Conservation (phyloP, 2,329 filamentous ascomycete species). For the Ophiostoma triangulosporum region DNA sequence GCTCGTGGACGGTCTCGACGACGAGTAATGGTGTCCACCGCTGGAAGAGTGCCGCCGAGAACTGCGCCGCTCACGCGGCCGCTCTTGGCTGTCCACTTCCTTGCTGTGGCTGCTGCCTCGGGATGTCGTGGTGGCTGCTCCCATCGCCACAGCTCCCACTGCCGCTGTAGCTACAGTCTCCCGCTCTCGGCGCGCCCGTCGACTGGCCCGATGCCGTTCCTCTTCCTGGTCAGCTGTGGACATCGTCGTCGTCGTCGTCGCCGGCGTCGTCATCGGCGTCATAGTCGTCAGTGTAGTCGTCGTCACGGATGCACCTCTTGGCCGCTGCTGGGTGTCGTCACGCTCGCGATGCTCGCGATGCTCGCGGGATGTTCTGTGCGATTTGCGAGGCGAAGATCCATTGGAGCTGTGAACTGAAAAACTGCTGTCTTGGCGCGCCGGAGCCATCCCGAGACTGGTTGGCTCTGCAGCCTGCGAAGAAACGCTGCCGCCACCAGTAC, state of each 20-base stretch:
- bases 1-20: conserved; percentile 11
- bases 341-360: conserved; percentile 5
- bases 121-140: conserved; percentile 9
- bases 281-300: conserved; percentile 24
- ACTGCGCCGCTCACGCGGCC: conserved; percentile 14
- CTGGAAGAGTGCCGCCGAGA: conserved; percentile 16
- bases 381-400: conserved; percentile 12
- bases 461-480: conserved; percentile 22
- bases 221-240: conserved; percentile 1
- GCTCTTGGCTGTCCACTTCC: conserved; percentile 13
- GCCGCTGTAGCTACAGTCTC: conserved; percentile 17
- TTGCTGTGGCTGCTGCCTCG: conserved; percentile 14
- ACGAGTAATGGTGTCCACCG: conserved; percentile 2
- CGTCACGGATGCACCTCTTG: background rate
- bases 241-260: conserved; percentile 24
- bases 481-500: conserved; percentile 18
- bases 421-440: conserved; percentile 33
- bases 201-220: conserved; percentile 32
- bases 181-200: conserved; percentile 23
- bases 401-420: conserved; percentile 18
- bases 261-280: conserved; percentile 2
- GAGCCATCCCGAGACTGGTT: conserved; percentile 13
- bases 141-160: conserved; percentile 15
- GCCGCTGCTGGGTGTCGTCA: conserved; percentile 1
- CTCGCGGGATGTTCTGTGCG: conserved; percentile 1